Conservation (phyloP, 305 asterid genomes). For the Solanum hybrid region DNA sequence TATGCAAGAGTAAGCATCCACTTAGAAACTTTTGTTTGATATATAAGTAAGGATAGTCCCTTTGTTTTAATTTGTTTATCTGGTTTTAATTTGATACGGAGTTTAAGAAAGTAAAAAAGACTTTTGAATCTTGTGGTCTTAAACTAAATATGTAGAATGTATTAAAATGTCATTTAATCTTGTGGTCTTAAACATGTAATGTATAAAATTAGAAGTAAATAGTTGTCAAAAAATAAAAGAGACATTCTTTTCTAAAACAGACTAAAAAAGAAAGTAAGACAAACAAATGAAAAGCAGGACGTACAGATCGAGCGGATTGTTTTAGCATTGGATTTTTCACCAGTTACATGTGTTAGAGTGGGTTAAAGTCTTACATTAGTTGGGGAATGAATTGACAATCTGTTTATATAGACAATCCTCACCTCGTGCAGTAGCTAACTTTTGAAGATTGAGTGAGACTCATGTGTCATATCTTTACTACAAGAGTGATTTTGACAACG, state of each 20-base stretch:
- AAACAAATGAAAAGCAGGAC: background rate
- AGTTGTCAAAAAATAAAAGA: background rate
- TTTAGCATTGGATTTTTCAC: background rate
- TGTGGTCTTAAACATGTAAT: no score
- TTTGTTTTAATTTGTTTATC: background rate
- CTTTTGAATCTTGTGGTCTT: no score
- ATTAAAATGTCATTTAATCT: no score
- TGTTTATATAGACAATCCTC: background rate
- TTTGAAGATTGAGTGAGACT: no score
- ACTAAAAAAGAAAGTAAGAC: background rate
- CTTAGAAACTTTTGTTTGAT: background rate
- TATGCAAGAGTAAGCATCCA: constrained; percentile 20
- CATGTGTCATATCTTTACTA: no score
- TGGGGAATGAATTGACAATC: background rate
- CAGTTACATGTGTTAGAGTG: background rate
- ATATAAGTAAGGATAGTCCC: background rate
- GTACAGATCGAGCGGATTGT: background rate
- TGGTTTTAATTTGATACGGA: background rate
- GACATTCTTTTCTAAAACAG: background rate
- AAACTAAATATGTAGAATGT: no score
- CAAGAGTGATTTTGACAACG: no score
- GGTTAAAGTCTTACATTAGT: background rate
- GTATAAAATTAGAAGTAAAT: no score
- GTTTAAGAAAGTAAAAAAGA: no score
- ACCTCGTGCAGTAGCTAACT: background rate